A percentile compares a stretch with the other conserved stretches of the same genome.
phyloP scores from a whole-genome alignment of 2,329 filamentous ascomycete genomes.

The Mollisiaceae sp. region DNA sequence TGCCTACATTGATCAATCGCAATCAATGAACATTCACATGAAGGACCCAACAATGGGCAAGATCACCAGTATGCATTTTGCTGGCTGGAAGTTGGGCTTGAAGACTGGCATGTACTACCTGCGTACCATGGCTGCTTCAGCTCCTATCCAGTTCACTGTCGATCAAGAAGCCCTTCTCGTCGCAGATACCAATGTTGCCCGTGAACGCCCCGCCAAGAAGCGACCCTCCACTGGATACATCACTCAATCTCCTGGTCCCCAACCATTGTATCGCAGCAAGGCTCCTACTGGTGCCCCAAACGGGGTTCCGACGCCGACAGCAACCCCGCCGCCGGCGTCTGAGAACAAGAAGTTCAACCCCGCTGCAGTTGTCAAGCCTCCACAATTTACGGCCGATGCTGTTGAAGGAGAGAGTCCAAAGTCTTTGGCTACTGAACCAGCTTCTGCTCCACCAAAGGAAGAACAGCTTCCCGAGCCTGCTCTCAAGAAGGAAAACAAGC shows the following conservation, averaged over 20 bases:
- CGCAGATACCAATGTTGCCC: conserved; percentile 78
- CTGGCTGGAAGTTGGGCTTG: conserved; percentile 97
- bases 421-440: conserved; percentile 74
- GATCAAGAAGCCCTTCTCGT: conserved; percentile 95
- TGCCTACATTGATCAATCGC: conserved; percentile 98
- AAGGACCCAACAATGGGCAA: conserved; percentile 99
- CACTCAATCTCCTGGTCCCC: conserved; percentile 65
- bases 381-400: conserved; percentile 76
- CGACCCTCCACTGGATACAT: conserved; percentile 55
- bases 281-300: conserved; percentile 49
- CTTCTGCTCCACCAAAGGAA: conserved; percentile 59
- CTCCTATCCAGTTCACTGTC: conserved; percentile 98
- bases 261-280: conserved; percentile 68
- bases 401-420: conserved; percentile 81
- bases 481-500: conserved; percentile 57
- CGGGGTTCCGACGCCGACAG: conserved; percentile 71
- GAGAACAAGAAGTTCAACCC: conserved; percentile 46
- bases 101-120: conserved; percentile 99
- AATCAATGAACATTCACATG: conserved; percentile 99
- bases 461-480: conserved; percentile 68
- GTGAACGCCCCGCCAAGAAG: conserved; percentile 70
- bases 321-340: conserved; percentile 64
- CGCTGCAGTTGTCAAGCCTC: conserved; percentile 63
- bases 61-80: conserved; percentile 99
- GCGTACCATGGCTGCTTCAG: conserved; percentile 93